These are phyloP conservation scores for Paralagenidium karlingii DNA, from an alignment of 352 stramenopile genomes.

Conservation along the genomic window DNA sequence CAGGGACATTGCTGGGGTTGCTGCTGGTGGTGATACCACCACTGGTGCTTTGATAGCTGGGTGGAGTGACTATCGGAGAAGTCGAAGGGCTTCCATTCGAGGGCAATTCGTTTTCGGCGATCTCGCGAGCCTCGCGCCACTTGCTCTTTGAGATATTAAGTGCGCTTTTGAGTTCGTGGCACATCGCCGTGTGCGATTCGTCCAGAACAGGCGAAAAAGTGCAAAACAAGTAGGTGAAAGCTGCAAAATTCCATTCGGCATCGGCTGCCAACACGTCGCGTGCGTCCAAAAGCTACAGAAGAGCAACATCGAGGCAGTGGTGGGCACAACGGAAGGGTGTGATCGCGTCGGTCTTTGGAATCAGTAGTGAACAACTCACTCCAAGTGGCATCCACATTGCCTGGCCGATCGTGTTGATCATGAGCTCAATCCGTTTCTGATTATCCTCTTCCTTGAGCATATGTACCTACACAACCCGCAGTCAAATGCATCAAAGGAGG, in stretches of 20 bases:
- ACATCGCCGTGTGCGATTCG: slow-evolving; percentile 28
- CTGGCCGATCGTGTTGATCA: slow-evolving; percentile 57
- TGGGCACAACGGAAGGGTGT: background rate
- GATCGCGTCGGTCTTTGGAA: background rate
- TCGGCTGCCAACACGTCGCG: slow-evolving; percentile 63
- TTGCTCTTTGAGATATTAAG: slow-evolving; percentile 34
- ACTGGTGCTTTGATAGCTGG: slow-evolving; percentile 1
- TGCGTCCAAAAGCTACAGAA: slow-evolving; percentile 39
- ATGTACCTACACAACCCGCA: too few species aligned
- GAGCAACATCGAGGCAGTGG: background rate
- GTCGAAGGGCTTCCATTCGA: too few species aligned
- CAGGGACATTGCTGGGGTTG: slow-evolving; percentile 2
- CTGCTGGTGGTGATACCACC: background rate
- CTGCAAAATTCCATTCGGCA: slow-evolving; percentile 63
- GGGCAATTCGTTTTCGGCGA: slow-evolving; percentile 4
- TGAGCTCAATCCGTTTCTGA: slow-evolving; percentile 48
- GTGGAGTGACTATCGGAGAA: too few species aligned
- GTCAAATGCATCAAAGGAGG: background rate
- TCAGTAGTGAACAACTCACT: too few species aligned
- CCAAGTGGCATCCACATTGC: slow-evolving; percentile 56
- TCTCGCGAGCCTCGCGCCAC: slow-evolving; percentile 50
- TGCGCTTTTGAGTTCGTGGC: slow-evolving; percentile 37
- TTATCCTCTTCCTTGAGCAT: slow-evolving; percentile 29
- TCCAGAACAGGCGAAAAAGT: slow-evolving; percentile 44
- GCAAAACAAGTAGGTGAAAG: slow-evolving; percentile 52